Percentiles rank a stretch among this genome's conserved stretches.
Evolutionary conservation across 306 rosid genomes (phyloP).

Genomic region (Elaeagnus macrophylla): DNA sequence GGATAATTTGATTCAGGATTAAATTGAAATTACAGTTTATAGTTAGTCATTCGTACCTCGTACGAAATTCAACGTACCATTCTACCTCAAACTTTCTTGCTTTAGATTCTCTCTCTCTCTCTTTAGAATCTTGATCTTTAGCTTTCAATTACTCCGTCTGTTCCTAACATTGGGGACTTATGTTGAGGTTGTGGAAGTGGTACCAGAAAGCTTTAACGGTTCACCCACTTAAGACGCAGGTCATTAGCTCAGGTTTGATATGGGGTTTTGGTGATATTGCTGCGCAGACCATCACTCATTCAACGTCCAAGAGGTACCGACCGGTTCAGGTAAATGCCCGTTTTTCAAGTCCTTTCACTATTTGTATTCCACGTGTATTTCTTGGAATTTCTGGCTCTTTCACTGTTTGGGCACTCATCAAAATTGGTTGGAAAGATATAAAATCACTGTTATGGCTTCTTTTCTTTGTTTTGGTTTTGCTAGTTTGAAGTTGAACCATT

Average conservation of each 20-base stretch:
- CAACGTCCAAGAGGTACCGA: slow-evolving; percentile 25
- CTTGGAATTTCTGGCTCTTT: background rate
- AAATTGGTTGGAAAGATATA: no score
- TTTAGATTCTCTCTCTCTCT: no score
- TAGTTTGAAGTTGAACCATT: no score
- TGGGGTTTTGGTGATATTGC: slow-evolving; percentile 75
- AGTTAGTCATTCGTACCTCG: no score
- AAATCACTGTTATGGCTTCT: no score
- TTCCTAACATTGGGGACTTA: background rate
- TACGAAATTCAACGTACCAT: no score
- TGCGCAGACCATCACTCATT: slow-evolving; percentile 67
- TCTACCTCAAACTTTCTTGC: no score
- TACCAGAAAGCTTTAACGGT: slow-evolving; percentile 49
- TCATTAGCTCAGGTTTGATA: slow-evolving; percentile 49
- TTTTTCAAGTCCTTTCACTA: background rate
- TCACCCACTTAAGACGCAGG: slow-evolving; percentile 80
- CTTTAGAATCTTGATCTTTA: no score
- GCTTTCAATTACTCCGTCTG: background rate
- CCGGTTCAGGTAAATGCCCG: slow-evolving; percentile 25
- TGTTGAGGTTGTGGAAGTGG: slow-evolving; percentile 68
- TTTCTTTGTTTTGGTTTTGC: no score
- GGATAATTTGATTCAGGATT: no score
- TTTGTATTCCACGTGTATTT: background rate
- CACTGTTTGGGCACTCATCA: background rate
- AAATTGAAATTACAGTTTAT: no score